A percentile compares a stretch with the other conserved stretches of the same genome.
Evolutionary conservation across 805 yeast species (phyloP).

Genomic region (Deakozyma indianensis): DNA sequence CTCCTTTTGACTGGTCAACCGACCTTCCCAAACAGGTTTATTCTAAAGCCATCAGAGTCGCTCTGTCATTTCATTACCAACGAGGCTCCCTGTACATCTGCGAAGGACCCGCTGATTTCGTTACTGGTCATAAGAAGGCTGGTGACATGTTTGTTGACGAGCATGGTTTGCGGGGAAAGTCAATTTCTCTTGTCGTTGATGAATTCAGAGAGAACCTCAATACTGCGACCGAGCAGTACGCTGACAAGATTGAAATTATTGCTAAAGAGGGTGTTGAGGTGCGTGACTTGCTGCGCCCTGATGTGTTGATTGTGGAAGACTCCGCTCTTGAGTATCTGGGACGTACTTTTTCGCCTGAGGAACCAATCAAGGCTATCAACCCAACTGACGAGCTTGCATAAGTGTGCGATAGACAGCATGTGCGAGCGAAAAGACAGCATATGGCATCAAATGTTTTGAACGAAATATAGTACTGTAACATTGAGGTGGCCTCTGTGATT

Average conservation of each 20-base stretch:
- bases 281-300: constrained; percentile 69
- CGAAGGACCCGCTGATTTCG: constrained; percentile 34
- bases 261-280: constrained; percentile 71
- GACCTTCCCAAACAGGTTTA: constrained; percentile 62
- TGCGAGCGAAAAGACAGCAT: no score
- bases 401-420: no score
- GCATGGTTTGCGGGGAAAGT: constrained; percentile 12
- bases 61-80: constrained; percentile 68
- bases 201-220: constrained; percentile 46
- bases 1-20: constrained; percentile 81
- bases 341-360: not conserved
- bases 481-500: no score
- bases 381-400: no score
- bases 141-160: constrained; percentile 39
- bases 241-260: constrained; percentile 45
- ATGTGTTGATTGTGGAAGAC: constrained; percentile 58
- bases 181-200: constrained; percentile 52
- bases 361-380: not conserved
- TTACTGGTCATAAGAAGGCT: constrained; percentile 25
- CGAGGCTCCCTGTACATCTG: constrained; percentile 57
- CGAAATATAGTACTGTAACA: no score
- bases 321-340: constrained; percentile 53
- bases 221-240: constrained; percentile 37
- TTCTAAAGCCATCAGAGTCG: constrained; percentile 61
- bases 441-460: no score